Evolutionary conservation across 257 asterid species (phyloP).

Genomic region (Penstemon barbatus): DNA sequence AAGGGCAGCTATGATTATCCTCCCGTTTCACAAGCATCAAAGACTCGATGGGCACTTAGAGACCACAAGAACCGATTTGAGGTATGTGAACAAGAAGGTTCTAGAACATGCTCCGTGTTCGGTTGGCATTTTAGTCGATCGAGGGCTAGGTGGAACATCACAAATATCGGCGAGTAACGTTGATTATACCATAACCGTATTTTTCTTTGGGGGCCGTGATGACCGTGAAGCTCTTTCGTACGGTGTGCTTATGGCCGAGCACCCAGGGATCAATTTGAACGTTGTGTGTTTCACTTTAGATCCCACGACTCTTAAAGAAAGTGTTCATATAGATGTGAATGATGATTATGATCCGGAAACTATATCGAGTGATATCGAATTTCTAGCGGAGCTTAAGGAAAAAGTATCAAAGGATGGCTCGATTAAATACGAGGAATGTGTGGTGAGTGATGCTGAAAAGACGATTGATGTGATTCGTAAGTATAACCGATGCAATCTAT

Average conservation of each 20-base stretch:
- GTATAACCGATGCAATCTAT: conserved; percentile 34
- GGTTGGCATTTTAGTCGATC: conserved; percentile 55
- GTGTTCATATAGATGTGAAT: conserved; percentile 27
- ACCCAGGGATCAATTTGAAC: conserved; percentile 50
- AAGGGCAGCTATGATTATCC: conserved; percentile 43
- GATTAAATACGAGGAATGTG: conserved; percentile 35
- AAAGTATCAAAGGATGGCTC: conserved; percentile 30
- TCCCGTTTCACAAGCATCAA: conserved; percentile 56
- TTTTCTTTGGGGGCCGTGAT: conserved; percentile 57
- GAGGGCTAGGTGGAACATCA: conserved; percentile 58
- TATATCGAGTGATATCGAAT: conserved; percentile 30
- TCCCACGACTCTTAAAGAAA: conserved; percentile 22
- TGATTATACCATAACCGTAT: conserved; percentile 35
- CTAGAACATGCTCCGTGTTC: conserved; percentile 51
- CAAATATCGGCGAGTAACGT: conserved; percentile 56
- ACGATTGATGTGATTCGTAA: conserved; percentile 25
- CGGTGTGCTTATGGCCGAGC: conserved; percentile 56
- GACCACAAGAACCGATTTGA: conserved; percentile 46
- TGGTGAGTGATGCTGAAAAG: conserved; percentile 31
- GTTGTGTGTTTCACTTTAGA: conserved; percentile 38
- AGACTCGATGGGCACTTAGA: conserved; percentile 51
- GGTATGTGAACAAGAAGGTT: conserved; percentile 44
- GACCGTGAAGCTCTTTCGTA: conserved; percentile 60
- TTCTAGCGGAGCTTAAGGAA: conserved; percentile 32
- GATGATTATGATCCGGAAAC: conserved; percentile 7